Base-by-base conservation (phyloP, 768 basidiomycete species). In the Piloderma croceum region DNA sequence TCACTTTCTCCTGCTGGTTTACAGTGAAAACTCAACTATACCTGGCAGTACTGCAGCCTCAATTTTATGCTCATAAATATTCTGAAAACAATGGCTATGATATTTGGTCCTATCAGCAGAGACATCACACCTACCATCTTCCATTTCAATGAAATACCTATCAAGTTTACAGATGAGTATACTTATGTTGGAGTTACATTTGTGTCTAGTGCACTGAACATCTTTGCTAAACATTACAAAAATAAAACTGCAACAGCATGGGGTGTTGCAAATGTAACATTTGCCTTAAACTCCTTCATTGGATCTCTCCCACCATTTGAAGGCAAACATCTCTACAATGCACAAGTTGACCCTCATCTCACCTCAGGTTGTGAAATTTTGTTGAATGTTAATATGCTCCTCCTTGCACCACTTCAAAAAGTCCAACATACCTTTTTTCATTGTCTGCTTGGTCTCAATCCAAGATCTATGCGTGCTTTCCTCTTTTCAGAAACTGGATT, bases 61-160 rank as follows among this genome's bases (percentile, higher is more conserved):
- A 61, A 63, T 42, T 54, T 50, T 23, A 48, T 58, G 51, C 24
- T 42, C 7, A 50, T 59, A 24, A 63, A 52, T 42, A 52, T 49
- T 2, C 13, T 40, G 2, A 59, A 59, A 40, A 54, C 56, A 3
- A 29, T 38, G 18, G 43, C 42, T 24, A 53, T 54, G 51, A 24
- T 55, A 1, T 53, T 53, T 44, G 55, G 56, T 6, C 20, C 34
- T 31, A 23, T 21, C 36, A 24, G 41, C 25, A 17, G 19, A 17
- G n/a, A n/a, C n/a, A 31, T 25, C 3, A n/a, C 44, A 1, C 42
- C 42, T 6, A 20, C 31, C 15, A 29, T 29, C 7, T n/a, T 39
- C 17, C n/a, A 15, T 3, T 13, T 43, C 9, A 36, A 43, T 36
- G 46, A 44, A 6, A 32, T 36, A 9, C 7, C 25, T 3, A 39